These are phyloP conservation scores for Taphrina communis DNA, from an alignment of 1,139 yeast species.

Conservation along the genomic window DNA sequence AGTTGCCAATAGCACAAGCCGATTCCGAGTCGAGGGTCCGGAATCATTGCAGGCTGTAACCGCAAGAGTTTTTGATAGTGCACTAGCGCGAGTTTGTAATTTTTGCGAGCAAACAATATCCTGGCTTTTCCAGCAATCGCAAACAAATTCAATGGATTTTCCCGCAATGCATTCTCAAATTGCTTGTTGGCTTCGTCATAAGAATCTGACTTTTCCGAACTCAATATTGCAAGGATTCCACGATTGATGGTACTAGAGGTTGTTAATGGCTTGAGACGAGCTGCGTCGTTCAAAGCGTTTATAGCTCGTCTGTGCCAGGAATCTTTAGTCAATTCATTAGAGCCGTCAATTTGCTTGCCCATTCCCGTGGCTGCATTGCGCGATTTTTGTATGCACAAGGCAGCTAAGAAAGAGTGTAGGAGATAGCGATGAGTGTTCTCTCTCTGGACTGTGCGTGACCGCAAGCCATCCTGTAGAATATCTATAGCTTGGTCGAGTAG, in stretches of 20 bases:
- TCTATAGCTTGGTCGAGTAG: constrained; percentile 67
- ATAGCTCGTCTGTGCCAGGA: constrained; percentile 52
- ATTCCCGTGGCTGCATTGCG: constrained; percentile 52
- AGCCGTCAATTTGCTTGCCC: constrained; percentile 29
- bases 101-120: constrained; percentile 70
- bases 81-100: constrained; percentile 75
- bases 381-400: constrained; percentile 69
- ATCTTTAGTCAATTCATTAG: constrained; percentile 48
- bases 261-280: constrained; percentile 55
- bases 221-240: constrained; percentile 56
- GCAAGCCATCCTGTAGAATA: constrained; percentile 68
- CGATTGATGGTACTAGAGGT: constrained; percentile 64
- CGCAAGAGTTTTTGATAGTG: constrained; percentile 81
- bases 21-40: constrained; percentile 94
- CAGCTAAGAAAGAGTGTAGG: constrained; percentile 68
- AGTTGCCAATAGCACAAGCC: constrained; percentile 94
- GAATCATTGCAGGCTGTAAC: constrained; percentile 72
- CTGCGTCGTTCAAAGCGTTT: constrained; percentile 52
- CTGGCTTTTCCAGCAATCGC: constrained; percentile 89
- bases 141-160: constrained; percentile 63
- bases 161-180: constrained; percentile 52
- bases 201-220: constrained; percentile 15
- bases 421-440: constrained; percentile 59
- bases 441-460: constrained; percentile 51
- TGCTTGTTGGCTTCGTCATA: constrained; percentile 47